Base-by-base conservation (phyloP, 441 rosid species). In the Erysimum cheiri region DNA sequence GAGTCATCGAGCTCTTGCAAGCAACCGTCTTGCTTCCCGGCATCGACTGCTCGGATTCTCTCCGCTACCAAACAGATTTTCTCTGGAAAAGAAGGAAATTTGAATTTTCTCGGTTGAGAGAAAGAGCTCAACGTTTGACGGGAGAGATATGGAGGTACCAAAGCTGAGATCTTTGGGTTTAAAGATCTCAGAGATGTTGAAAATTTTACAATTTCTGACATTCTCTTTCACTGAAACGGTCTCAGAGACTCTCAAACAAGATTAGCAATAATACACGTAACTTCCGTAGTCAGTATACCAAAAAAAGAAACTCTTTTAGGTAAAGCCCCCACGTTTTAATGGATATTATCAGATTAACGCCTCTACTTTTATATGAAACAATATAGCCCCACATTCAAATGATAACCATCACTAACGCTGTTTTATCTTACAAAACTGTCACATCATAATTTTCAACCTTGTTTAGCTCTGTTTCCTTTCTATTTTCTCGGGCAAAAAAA, bases 1-100 rank as follows among this genome's bases (percentile, higher is more conserved):
- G 85, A 77, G 11, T 84, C 89, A 78, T 85, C 91, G 55, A 82
- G 41, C 70, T 84, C 82, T 63, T 76, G 82, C 48, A 76, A 61
- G 32, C 77, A 49, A 76, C 81, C 84, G 22, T 82, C 86, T 52
- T 72, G 78, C 52, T 64, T 73, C 76, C 14, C 68, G 22, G 80
- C 86, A 64, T 70, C 65, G 35, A 80, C 1, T 26, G 76, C 73
- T 53, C 80, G 22, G 68, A 80, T 28, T 77, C 65, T 78, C 80
- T 56, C 67, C 31, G 76, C 55, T 70, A 75, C 62, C 52, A 73
- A 54, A 14, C 6, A 9, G 66, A 43, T 19, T 66, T 78, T 67
- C 29, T 40, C 29, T 69, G 78, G 54, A 65, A 73, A 60, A 11
- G 4, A 24, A 28, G 17, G 19, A 13, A 60, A 28, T 39, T 74